Conservation (phyloP, 1,139 yeast genomes). For the Nakaseomyces delphensis region DNA sequence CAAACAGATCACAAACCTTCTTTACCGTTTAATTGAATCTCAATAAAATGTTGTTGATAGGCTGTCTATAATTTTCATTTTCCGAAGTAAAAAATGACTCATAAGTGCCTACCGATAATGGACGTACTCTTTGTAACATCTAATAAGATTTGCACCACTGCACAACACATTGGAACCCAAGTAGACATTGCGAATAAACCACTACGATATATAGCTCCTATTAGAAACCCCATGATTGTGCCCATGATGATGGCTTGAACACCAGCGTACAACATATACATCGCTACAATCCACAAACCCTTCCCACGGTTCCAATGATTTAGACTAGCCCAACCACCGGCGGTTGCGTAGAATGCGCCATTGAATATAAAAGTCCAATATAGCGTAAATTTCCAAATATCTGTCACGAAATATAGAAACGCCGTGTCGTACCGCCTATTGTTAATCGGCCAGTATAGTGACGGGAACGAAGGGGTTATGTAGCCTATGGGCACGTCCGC, state of each 20-base stretch:
- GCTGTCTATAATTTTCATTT: too few species aligned
- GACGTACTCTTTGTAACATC: conserved; percentile 60
- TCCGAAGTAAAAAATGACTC: too few species aligned
- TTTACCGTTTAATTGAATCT: too few species aligned
- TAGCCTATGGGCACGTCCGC: conserved; percentile 71
- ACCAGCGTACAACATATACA: conserved; percentile 48
- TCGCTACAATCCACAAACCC: conserved; percentile 37
- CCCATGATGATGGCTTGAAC: conserved; percentile 64
- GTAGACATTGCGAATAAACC: conserved; percentile 80
- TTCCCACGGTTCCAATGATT: conserved; percentile 39
- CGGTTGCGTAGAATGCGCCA: conserved; percentile 51
- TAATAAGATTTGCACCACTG: conserved; percentile 54
- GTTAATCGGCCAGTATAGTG: conserved; percentile 62
- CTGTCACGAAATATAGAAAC: conserved; percentile 57
- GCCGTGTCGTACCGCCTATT: conserved; percentile 40
- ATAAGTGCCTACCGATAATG: conserved; percentile 33
- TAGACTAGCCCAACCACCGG: conserved; percentile 56
- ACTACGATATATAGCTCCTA: conserved; percentile 62
- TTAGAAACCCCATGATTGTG: conserved; percentile 60
- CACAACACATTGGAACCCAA: conserved; percentile 88
- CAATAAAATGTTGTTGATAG: too few species aligned
- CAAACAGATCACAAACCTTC: too few species aligned
- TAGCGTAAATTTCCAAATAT: conserved; percentile 80
- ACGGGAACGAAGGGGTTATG: conserved; percentile 69
- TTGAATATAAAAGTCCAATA: conserved; percentile 72